Evolutionary conservation across 1,139 yeast genomes (phyloP).

Genomic region (Kluyveromyces sp.): DNA sequence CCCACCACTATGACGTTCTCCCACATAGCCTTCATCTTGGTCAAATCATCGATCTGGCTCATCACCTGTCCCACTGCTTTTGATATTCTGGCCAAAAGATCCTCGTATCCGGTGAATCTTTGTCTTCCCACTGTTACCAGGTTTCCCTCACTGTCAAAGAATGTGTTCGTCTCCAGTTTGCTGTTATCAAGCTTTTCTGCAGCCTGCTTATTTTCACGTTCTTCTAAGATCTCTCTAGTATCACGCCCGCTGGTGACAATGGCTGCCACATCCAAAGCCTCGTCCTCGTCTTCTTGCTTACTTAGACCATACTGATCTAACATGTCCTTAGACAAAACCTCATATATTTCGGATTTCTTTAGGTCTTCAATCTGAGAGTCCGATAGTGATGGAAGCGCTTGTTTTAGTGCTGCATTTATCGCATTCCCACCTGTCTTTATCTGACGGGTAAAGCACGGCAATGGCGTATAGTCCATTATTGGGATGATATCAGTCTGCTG

Average conservation of each 20-base stretch:
- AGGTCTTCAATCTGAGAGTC: conserved; percentile 61
- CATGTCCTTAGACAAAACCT: conserved; percentile 63
- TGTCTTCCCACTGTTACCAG: conserved; percentile 69
- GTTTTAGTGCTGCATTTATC: conserved; percentile 49
- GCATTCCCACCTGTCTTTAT: conserved; percentile 54
- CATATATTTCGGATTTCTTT: conserved; percentile 69
- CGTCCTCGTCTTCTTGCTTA: conserved; percentile 51
- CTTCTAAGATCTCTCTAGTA: conserved; percentile 57
- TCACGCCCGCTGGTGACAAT: conserved; percentile 68
- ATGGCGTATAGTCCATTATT: conserved; percentile 59
- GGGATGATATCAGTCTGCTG: conserved; percentile 73
- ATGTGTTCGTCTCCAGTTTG: conserved; percentile 59
- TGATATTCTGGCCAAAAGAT: conserved; percentile 49
- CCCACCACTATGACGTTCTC: conserved; percentile 80
- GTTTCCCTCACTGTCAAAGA: conserved; percentile 52
- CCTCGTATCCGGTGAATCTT: conserved; percentile 71
- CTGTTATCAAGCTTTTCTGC: conserved; percentile 40
- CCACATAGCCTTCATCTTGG: conserved; percentile 77
- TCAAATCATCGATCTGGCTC: conserved; percentile 53
- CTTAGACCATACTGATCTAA: conserved; percentile 55
- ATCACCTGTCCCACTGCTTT: conserved; percentile 49
- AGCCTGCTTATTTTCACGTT: conserved; percentile 43
- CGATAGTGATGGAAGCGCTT: conserved; percentile 52
- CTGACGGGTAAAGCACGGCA: conserved; percentile 48
- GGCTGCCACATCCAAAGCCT: conserved; percentile 81